Conservation (phyloP, 2,329 filamentous ascomycete species). For the Fusarium globosum region DNA sequence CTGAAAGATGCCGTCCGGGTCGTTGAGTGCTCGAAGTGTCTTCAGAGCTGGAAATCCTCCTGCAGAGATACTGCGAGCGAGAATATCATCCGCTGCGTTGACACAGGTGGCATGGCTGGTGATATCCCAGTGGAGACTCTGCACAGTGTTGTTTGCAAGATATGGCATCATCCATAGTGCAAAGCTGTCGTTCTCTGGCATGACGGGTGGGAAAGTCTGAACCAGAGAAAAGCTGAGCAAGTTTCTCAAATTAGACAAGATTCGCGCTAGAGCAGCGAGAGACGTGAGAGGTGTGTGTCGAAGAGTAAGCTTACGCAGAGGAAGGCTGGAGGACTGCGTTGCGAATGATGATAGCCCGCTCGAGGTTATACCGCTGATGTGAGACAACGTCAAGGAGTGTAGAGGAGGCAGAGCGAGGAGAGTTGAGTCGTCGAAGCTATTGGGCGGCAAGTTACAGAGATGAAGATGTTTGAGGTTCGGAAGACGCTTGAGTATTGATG, state of each 20-base stretch:
- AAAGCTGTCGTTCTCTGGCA: conserved; percentile 65
- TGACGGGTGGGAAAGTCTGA: conserved; percentile 64
- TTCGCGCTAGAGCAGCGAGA: conserved; percentile 67
- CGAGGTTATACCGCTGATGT: conserved; percentile 66
- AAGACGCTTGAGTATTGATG: conserved; percentile 61
- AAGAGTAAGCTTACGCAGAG: conserved; percentile 63
- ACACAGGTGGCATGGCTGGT: conserved; percentile 59
- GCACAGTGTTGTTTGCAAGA: conserved; percentile 65
- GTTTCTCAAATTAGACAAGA: conserved; percentile 64
- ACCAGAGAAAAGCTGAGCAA: conserved; percentile 65
- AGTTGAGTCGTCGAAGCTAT: conserved; percentile 67
- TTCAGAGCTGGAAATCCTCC: conserved; percentile 72
- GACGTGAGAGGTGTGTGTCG: conserved; percentile 67
- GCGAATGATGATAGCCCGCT: conserved; percentile 68
- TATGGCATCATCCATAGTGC: conserved; percentile 72
- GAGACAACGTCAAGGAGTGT: conserved; percentile 64
- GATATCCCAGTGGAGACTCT: conserved; percentile 73
- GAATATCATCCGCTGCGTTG: conserved; percentile 67
- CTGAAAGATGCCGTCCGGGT: conserved; percentile 77
- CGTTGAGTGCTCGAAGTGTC: conserved; percentile 71
- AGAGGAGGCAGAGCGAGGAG: conserved; percentile 67
- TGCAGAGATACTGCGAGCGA: conserved; percentile 71
- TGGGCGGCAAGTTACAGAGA: conserved; percentile 65
- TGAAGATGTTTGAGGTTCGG: conserved; percentile 69
- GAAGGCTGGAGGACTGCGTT: conserved; percentile 58